Conservation (phyloP, 1,284 basidiomycete species). For the Fomitopsis schrenkii region DNA sequence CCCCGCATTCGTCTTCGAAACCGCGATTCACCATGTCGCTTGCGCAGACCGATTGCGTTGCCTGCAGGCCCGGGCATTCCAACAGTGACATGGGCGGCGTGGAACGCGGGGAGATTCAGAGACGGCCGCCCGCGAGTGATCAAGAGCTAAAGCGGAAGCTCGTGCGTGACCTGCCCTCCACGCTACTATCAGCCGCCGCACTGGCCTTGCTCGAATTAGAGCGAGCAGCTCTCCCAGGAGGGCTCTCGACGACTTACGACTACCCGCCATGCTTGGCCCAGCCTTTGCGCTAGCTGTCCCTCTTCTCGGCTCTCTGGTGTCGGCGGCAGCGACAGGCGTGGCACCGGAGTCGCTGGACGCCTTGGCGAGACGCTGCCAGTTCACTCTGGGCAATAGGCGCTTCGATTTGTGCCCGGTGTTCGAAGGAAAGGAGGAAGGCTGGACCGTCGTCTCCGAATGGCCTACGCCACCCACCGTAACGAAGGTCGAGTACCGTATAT, state of each 20-base stretch:
- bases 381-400: conserved; percentile 18
- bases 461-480: conserved; percentile 30
- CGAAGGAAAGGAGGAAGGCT: conserved; percentile 16
- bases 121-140: conserved; percentile 1
- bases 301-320: conserved; percentile 2
- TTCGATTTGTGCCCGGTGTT: conserved; percentile 31
- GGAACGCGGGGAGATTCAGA: not conserved
- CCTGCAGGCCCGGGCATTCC: not conserved
- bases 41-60: not conserved
- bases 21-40: not conserved
- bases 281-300: not conserved
- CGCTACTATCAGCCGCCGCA: conserved; percentile 1
- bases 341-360: conserved; percentile 11
- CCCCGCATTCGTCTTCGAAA: not conserved
- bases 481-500: conserved; percentile 26
- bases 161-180: not conserved
- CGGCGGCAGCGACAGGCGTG: conserved; percentile 7
- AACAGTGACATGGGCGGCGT: not conserved
- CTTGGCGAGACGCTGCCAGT: conserved; percentile 23
- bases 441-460: conserved; percentile 18
- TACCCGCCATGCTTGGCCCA: conserved; percentile 2
- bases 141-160: not conserved
- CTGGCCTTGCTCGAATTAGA: not conserved
- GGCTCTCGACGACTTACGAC: conserved; percentile 1
- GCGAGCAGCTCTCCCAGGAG: not conserved